These are phyloP conservation scores for Rosellinia necatrix DNA, from an alignment of 2,329 filamentous ascomycete species.

Conservation along the genomic window DNA sequence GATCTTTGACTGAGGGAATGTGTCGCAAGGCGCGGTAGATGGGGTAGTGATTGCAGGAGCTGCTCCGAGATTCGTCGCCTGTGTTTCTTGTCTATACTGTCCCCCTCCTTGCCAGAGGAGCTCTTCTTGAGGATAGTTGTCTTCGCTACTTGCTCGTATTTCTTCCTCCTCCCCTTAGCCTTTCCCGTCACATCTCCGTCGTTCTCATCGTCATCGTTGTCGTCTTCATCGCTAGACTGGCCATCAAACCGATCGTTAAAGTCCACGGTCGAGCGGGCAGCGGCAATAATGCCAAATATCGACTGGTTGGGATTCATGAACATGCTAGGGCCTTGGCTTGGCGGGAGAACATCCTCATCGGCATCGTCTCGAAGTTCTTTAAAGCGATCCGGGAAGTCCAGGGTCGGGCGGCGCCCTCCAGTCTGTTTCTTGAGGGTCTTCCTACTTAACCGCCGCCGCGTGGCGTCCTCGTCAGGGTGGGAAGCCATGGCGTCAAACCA, in stretches of 20 bases:
- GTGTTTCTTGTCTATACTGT: conserved; percentile 49
- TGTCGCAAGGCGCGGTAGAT: conserved; percentile 53
- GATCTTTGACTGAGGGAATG: conserved; percentile 48
- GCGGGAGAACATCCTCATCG: conserved; percentile 53
- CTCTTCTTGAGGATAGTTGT: conserved; percentile 41
- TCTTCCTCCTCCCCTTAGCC: conserved; percentile 32
- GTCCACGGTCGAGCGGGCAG: conserved; percentile 80
- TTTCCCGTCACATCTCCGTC: conserved; percentile 9
- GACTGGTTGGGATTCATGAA: conserved; percentile 88
- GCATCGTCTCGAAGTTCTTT: conserved; percentile 54
- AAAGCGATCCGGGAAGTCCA: conserved; percentile 60
- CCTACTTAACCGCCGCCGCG: conserved; percentile 46
- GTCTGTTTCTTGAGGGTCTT: conserved; percentile 53
- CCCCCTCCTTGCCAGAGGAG: conserved; percentile 44
- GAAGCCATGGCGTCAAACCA: conserved; percentile 33
- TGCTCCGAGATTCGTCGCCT: conserved; percentile 67
- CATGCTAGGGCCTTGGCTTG: conserved; percentile 52
- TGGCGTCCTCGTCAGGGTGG: conserved; percentile 42
- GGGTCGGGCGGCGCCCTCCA: conserved; percentile 46
- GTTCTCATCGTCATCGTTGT: conserved; percentile 44
- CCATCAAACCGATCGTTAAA: conserved; percentile 81
- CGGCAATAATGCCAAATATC: conserved; percentile 89
- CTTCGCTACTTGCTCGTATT: conserved; percentile 37
- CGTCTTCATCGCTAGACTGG: conserved; percentile 79
- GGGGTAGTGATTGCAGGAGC: conserved; percentile 67